Percentiles rank a stretch among this genome's conserved stretches.
Evolutionary conservation across 176 grass and related monocot genomes (phyloP).

Genomic region (Calamus simplicifolius): DNA sequence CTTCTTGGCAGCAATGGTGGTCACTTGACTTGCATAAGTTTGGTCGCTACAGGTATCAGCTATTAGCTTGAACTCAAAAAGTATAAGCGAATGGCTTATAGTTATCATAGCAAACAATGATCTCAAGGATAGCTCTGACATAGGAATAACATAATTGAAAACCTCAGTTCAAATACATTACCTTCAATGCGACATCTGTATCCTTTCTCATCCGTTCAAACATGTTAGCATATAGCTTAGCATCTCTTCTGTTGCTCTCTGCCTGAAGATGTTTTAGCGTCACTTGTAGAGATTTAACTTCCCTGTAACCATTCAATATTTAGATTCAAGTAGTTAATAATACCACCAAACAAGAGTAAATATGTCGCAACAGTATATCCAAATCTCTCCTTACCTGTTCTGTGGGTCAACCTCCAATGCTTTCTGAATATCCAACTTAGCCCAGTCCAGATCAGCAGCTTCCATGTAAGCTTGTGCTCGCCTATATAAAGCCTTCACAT

Average conservation of each 20-base stretch:
- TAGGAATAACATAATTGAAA: neutral
- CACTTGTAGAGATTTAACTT: constrained; percentile 20
- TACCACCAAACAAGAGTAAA: no score
- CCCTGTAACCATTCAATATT: constrained; percentile 23
- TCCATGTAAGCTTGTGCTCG: constrained; percentile 36
- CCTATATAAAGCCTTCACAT: constrained; percentile 36
- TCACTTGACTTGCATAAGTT: no score
- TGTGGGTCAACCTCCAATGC: constrained; percentile 23
- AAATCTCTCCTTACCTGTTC: constrained; percentile 19
- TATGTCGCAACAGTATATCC: no score
- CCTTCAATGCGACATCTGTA: constrained; percentile 18
- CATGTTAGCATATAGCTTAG: constrained; percentile 31
- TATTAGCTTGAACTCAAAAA: no score
- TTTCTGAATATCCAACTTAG: constrained; percentile 30
- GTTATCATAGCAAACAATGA: no score
- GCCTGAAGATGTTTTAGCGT: constrained; percentile 30
- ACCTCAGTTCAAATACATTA: neutral
- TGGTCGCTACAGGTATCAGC: no score
- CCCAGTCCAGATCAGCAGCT: constrained; percentile 25
- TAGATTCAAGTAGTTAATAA: neutral
- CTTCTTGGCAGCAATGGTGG: no score
- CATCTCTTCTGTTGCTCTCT: constrained; percentile 26
- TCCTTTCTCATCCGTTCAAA: constrained; percentile 17
- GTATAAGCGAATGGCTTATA: no score
- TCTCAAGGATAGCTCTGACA: no score